Evolutionary conservation across 2,329 filamentous ascomycete species (phyloP), one percentile per base, ranked within the genome.

Genomic region (Penicillium sp.): DNA sequence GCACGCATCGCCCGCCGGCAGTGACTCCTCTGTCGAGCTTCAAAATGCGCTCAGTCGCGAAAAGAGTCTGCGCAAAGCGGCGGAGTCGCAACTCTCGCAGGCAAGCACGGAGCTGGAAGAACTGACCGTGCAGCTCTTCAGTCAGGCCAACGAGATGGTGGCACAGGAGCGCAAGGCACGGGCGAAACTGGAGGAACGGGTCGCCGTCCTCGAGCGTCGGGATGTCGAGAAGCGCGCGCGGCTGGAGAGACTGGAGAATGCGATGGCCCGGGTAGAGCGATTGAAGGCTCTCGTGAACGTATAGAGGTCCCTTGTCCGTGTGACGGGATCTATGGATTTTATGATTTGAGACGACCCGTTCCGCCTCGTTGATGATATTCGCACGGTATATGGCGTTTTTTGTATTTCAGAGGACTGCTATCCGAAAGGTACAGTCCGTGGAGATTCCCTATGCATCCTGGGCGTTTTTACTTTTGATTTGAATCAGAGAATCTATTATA

Each of bases 141-240:
- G 77, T 45, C 78, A 83, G 60, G 81, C 81, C 29, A 84, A 84
- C 50, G 81, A 84, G 64, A 83, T 84, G 81, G 81, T 84, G 7
- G 80, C 81, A 3, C 69, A 74, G 46, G 82, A 84, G 67, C 73
- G 81, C 26, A 78, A 75, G 60, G 79, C 79, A 35, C 70, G 80
- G 46, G 78, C 76, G 12, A 79, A 71, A 50, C 58, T 76, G 42
- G 73, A 76, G 47, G 72, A 76, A 54, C 60, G 73, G 27, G 71
- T 76, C 1, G 71, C 70, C 29, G 61, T 75, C 39, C 57, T 76
- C 32, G 74, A 76, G 56, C 63, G 66, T 32, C 61, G 73, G 39
- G 73, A 76, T 57, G 59, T 64, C n/a, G 73, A 76, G 57, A 76
- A 79, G 63, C 75, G 69, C 66, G 76, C 56, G 64, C 74, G 66